These are phyloP conservation scores for Schizonepeta tenuifolia DNA, from an alignment of 257 asterid species.

Conservation along the genomic window DNA sequence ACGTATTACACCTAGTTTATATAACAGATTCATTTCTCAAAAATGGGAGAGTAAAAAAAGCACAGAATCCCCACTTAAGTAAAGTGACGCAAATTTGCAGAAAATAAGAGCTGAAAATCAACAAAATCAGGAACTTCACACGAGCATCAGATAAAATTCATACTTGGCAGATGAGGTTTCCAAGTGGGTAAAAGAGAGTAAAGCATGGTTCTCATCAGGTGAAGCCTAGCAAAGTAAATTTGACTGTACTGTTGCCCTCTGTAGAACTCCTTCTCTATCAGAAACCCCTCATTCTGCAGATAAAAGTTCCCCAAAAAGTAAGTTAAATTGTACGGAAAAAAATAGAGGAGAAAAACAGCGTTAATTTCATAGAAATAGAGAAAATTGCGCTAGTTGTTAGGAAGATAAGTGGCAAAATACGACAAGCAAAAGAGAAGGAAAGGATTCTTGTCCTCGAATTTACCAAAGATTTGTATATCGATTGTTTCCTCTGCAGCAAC, in stretches of 20 bases:
- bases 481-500: conserved; percentile 64
- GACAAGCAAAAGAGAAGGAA: background rate
- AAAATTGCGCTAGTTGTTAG: background rate
- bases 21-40: background rate
- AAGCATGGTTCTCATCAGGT: conserved; percentile 83
- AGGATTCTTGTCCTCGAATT: background rate
- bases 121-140: conserved; percentile 24
- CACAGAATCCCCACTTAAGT: background rate
- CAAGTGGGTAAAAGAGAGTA: conserved; percentile 84
- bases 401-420: conserved; percentile 5
- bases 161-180: conserved; percentile 90
- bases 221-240: conserved; percentile 90
- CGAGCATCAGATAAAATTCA: conserved; percentile 27
- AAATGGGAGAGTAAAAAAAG: background rate
- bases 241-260: conserved; percentile 98
- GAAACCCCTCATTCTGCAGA: conserved; percentile 72
- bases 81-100: conserved; percentile 15
- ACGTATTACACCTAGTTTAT: background rate
- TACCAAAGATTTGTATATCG: conserved; percentile 71
- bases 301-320: background rate
- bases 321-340: background rate
- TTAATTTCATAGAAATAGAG: conserved; percentile 1
- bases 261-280: conserved; percentile 74
- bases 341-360: background rate
- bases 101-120: background rate